Percentiles rank a stretch among this genome's conserved stretches.
phyloP scores from a whole-genome alignment of 805 yeast genomes.

The Cyberlindnera meyerae region DNA sequence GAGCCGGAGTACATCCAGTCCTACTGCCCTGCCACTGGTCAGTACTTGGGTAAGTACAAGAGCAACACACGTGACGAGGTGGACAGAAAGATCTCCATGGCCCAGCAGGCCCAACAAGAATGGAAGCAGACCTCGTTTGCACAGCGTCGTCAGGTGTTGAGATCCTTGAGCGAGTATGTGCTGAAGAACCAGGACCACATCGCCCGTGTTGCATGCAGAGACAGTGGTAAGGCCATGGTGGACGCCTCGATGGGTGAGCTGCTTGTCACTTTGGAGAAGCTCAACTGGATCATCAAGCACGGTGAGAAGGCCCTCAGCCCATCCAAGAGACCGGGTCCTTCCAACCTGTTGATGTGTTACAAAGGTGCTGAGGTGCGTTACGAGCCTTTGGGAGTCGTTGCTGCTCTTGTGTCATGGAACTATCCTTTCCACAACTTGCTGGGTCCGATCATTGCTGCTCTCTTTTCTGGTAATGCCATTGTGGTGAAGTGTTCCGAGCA shows the following conservation, averaged over 20 bases:
- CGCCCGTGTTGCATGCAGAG: slow-evolving; percentile 92
- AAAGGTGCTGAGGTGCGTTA: slow-evolving; percentile 92
- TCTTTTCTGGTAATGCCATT: slow-evolving; percentile 88
- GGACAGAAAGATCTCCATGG: slow-evolving; percentile 49
- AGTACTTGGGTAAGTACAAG: slow-evolving; percentile 66
- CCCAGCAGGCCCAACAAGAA: slow-evolving; percentile 29
- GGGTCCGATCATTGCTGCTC: slow-evolving; percentile 87
- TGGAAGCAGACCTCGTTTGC: slow-evolving; percentile 46
- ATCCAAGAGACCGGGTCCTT: slow-evolving; percentile 80
- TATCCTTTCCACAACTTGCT: slow-evolving; percentile 92
- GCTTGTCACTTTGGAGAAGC: slow-evolving; percentile 88
- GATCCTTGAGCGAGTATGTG: slow-evolving; percentile 67
- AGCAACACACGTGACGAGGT: slow-evolving; percentile 67
- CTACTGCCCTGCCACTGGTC: slow-evolving; percentile 96
- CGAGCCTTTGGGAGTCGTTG: slow-evolving; percentile 83
- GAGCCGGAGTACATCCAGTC: slow-evolving; percentile 72
- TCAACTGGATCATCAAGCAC: slow-evolving; percentile 82
- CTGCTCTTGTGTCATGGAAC: slow-evolving; percentile 94
- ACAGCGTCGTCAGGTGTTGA: slow-evolving; percentile 64
- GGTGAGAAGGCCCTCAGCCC: slow-evolving; percentile 65
- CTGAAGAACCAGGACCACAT: slow-evolving; percentile 78
- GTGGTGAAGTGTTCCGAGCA: slow-evolving; percentile 93
- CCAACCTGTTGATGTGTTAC: slow-evolving; percentile 79
- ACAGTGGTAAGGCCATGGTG: slow-evolving; percentile 91
- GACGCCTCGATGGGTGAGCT: slow-evolving; percentile 98